phyloP scores from a whole-genome alignment of 805 yeast species.

The Alloascoidea hylecoeti region DNA sequence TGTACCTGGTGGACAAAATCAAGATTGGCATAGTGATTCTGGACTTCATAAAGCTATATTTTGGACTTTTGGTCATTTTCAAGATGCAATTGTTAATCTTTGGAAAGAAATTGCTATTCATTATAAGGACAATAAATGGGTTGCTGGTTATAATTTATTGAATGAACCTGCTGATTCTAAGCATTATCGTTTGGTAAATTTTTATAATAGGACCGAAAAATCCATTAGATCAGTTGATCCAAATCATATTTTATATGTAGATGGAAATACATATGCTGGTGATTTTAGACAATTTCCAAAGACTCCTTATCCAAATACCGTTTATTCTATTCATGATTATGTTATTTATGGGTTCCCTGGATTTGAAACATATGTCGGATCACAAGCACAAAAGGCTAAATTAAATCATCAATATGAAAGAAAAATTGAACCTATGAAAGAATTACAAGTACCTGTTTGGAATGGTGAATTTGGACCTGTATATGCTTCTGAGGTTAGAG shows the following conservation, averaged over 20 bases:
- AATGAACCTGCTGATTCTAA: conserved; percentile 36
- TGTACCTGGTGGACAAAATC: conserved; percentile 39
- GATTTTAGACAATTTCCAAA: conserved; percentile 34
- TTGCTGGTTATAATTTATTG: conserved; percentile 41
- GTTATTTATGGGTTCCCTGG: conserved; percentile 29
- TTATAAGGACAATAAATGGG: conserved; percentile 30
- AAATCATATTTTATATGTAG: conserved; percentile 32
- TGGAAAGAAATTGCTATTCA: conserved; percentile 31
- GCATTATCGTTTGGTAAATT: conserved; percentile 24
- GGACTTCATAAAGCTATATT: conserved; percentile 30
- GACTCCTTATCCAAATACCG: conserved; percentile 25
- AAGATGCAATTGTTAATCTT: conserved; percentile 28
- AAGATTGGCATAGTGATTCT: conserved; percentile 39
- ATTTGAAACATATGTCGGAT: conserved; percentile 17
- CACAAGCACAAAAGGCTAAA: conserved; percentile 20
- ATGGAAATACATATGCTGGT: conserved; percentile 36
- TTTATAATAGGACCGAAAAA: conserved; percentile 23
- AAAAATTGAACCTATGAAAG: conserved; percentile 27
- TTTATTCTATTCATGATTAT: conserved; percentile 38
- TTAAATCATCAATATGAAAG: conserved; percentile 24
- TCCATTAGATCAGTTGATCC: conserved; percentile 29
- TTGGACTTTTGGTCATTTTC: conserved; percentile 35
- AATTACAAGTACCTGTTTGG: conserved; percentile 33
- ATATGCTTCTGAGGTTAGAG: conserved; percentile 30
- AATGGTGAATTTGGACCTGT: conserved; percentile 42